Evolutionary conservation across 192 early-diverging fungal genomes (phyloP), one percentile per base, ranked within the genome.

Genomic region (Glomus cerebriforme): DNA sequence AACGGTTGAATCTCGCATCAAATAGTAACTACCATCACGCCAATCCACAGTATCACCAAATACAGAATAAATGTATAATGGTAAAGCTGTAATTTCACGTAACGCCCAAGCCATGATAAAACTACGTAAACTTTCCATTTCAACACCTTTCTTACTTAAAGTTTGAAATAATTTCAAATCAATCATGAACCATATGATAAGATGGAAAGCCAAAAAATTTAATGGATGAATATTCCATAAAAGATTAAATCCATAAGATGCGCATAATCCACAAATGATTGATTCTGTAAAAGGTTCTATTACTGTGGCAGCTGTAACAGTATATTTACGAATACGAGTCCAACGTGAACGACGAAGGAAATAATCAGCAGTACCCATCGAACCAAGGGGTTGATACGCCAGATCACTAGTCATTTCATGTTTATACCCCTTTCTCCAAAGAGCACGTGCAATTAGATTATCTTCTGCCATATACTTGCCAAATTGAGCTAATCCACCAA

Each of bases 401-500:
- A 93, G 79, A 75, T 99, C 97, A 35, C 88, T 87, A 15, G 96
- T 94, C 92, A 98, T 96, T 22, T 83, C 85, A 84, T 99, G 98
- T 64, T 90, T 78, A 62, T 91, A 87, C 1, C 96, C 95, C 69
- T 88, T 83, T 59, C 87, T 87, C 93, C 93, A 96, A 19, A 99
- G 82, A 10, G 91, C 92, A 37, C 92, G 91, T 10, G 94, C 97
- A 64, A 99, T 93, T 67, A 96, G 90, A 83, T 99, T 99, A 82
- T 99, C 97, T 81, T 99, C 97, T 17, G 93, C 91, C 91, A 98
- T 93, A 84, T 91, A 98, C 79, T 95, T 89, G 49, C 93, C 96
- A 87, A 97, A 99, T 31, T 92, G 82, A 13, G 83, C 90, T 34
- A 99, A 83, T 0, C 96, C 97, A 12, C 96, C 96, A 45, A 91